Base-by-base conservation (phyloP, 352 stramenopile species). In the Phytophthora uliginosa region DNA sequence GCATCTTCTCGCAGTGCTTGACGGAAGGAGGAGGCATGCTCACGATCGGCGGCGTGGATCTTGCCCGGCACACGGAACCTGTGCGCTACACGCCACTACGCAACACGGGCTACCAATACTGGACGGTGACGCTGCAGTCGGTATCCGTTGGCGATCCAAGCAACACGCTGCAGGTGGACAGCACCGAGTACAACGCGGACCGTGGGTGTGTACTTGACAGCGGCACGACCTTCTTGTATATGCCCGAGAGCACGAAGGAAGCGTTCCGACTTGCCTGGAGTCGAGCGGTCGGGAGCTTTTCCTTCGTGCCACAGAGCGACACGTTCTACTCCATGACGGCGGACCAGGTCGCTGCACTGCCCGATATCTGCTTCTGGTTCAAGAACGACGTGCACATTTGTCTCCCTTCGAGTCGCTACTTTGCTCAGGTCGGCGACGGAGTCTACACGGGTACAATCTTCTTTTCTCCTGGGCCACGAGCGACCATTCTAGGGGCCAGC, bases 1-100 rank as follows among this genome's bases (percentile, higher is more conserved):
- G 95, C 20, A 85, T 95, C 22, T 99, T 99, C 80, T 91, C 92
- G 34, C 83, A 99, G 40, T 99, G 97, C 77, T 98, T 99, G 64
- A 78, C 85, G 2, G 60, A 90, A 8, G 86, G 87, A 31, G 95
- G 95, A 18, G 98, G 98, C 2, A 85, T 88, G 18, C 91, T 99
- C 73, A 98, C 95, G 3, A 76, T 99, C 1, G 98, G 98, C 15
- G 97, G 96, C 13, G 82, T 97, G 20, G 86, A 95, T 59, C 66
- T 89, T 38, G 75, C 80, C 31, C 73, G 88, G 7, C 88, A 94
- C 74, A 88, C 74, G 9, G 84, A 78, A 18, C 81, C 84, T 3
- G 95, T 99, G 74, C 73, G 91, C 17, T 99, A 95, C 76, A 96
- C 89, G 7, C 90, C 90, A 6, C 85, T 95, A 62, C 79, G 83